Base-by-base conservation (phyloP, 2,329 filamentous ascomycete species). In the Amphichorda felina region DNA sequence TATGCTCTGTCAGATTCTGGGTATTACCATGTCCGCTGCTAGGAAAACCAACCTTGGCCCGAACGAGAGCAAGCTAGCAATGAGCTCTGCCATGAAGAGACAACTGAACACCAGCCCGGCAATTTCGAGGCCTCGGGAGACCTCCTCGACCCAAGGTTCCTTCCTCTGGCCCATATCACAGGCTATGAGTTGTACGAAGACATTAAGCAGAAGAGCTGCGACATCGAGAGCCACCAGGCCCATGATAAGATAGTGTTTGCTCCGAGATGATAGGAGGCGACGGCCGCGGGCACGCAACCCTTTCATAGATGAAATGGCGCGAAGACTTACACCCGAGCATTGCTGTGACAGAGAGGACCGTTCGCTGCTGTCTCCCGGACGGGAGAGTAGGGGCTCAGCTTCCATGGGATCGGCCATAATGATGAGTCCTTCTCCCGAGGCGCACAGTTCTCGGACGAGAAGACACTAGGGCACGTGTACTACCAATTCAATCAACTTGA, bases 41-140 rank as follows among this genome's bases (percentile, higher is more conserved):
- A 11, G 8, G 15, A 4, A 30, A 26, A 58, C 66, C 49, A 56
- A 81, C 75, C 56, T 45, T 22, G 61, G 54, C 2, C 78, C 77
- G 58, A 78, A 81, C 3, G 72, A 72, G 60, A 74, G 73, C 3
- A 81, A 52, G 21, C 66, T 70, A 3, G 69, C 55, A 8, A 68
- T 37, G 51, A 83, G 53, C 54, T 84, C 80, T 1, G 66, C 45
- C 60, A 83, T 63, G 50, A 84, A 84, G 19, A 82, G 47, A 43
- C 65, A 72, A 37, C 72, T 79, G 48, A 82, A 75, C 2, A 71
- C 58, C 30, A 82, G 53, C 5, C 73, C 70, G 24, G 70, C 54
- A 3, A 64, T 56, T 10, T 65, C 65, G 28, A 82, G 55, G 0
- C 50, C 45, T n/a, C 50, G 42, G 13, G 53, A 51, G 24, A 61